These are phyloP conservation scores for Corchorus capsularis DNA, from an alignment of 345 rosid species.

Conservation along the genomic window DNA sequence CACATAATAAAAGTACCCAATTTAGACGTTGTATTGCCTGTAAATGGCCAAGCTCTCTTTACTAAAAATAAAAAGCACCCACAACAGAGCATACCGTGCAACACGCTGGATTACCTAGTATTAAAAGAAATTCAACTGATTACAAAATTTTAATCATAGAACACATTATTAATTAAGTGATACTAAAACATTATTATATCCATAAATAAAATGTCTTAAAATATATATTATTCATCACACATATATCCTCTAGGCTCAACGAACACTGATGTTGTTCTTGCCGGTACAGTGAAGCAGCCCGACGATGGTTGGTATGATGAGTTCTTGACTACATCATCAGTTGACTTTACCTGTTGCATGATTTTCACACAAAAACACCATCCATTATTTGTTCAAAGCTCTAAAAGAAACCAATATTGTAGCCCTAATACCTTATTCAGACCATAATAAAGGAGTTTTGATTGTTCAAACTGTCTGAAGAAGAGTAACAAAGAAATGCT, in stretches of 20 bases:
- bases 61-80: no score
- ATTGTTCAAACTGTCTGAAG: background rate
- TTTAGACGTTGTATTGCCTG: background rate
- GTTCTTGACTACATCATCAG: constrained; percentile 58
- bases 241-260: constrained; percentile 51
- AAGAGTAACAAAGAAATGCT: background rate
- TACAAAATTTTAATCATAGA: no score
- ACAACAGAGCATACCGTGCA: no score
- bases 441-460: background rate
- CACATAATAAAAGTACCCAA: background rate
- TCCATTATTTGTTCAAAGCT: background rate
- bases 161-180: no score
- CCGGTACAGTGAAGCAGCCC: constrained; percentile 61
- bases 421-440: constrained; percentile 5
- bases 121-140: no score
- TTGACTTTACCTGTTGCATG: constrained; percentile 51
- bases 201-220: no score
- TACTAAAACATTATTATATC: no score
- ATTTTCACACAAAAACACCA: background rate
- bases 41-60: no score
- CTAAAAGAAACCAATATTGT: background rate
- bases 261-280: constrained; percentile 69
- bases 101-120: no score
- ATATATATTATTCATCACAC: constrained; percentile 5
- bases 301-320: constrained; percentile 62